These are phyloP conservation scores for Sungouiella thailandica DNA, from an alignment of 805 yeast genomes.

Conservation along the genomic window DNA sequence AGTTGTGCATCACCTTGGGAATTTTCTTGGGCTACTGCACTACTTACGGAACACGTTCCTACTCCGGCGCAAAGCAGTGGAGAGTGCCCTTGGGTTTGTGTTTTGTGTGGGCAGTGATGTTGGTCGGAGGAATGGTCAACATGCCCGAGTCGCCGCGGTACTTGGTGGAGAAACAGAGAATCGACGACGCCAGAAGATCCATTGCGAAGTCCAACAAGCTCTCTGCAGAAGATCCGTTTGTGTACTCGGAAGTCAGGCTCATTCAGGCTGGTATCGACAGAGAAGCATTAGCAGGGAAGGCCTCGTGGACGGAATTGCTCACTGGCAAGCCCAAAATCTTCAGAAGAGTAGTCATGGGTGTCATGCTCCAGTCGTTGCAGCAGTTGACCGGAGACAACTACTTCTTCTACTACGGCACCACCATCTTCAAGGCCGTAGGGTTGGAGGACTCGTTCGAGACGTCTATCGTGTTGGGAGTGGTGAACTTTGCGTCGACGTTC, in stretches of 20 bases:
- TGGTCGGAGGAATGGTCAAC: constrained; percentile 46
- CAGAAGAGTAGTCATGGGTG: constrained; percentile 52
- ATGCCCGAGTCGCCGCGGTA: constrained; percentile 72
- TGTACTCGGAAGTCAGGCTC: constrained; percentile 47
- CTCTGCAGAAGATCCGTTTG: constrained; percentile 47
- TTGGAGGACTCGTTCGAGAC: constrained; percentile 48
- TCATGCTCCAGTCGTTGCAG: constrained; percentile 55
- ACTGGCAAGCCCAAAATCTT: constrained; percentile 61
- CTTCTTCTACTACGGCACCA: constrained; percentile 57
- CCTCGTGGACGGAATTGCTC: constrained; percentile 59
- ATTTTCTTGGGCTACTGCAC: constrained; percentile 67
- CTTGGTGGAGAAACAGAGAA: constrained; percentile 45
- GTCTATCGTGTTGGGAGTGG: constrained; percentile 48
- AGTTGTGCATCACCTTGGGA: constrained; percentile 66
- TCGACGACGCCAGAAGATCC: constrained; percentile 51
- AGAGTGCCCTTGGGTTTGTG: constrained; percentile 57
- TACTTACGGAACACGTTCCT: constrained; percentile 57
- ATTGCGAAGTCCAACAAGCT: constrained; percentile 57
- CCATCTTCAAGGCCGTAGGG: constrained; percentile 49
- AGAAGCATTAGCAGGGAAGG: constrained; percentile 59
- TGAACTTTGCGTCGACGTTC: constrained; percentile 51
- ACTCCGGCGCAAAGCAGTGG: constrained; percentile 54
- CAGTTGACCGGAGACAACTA: constrained; percentile 61
- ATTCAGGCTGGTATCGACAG: constrained; percentile 59
- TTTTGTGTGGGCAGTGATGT: constrained; percentile 42